A percentile compares a stretch with the other conserved stretches of the same genome.
phyloP scores from a whole-genome alignment of 1,284 basidiomycete species.

The Leccinum ponderosum region DNA sequence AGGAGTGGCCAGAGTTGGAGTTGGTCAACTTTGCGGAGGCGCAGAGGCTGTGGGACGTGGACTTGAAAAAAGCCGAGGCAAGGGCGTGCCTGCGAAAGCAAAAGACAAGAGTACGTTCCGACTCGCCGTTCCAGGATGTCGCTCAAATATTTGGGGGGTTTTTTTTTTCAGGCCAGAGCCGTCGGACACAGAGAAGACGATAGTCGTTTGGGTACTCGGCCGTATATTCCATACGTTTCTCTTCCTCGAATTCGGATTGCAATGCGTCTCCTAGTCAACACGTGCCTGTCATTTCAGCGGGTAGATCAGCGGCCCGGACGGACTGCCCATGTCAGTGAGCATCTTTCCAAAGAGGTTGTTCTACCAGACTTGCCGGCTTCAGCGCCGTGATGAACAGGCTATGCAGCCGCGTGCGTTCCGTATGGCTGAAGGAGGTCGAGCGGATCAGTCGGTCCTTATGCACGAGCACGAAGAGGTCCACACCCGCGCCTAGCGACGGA shows the following conservation, averaged over 20 bases:
- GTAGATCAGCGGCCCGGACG: too few species aligned
- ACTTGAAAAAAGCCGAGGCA: constrained; percentile 70
- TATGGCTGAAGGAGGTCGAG: not conserved
- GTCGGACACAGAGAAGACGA: constrained; percentile 31
- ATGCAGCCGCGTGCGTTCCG: not conserved
- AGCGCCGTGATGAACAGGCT: not conserved
- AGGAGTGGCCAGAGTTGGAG: constrained; percentile 55
- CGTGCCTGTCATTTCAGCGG: too few species aligned
- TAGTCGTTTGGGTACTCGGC: constrained; percentile 3
- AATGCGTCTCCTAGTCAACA: not conserved
- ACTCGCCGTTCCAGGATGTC: not conserved
- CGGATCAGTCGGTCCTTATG: not conserved
- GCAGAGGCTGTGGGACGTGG: constrained; percentile 65
- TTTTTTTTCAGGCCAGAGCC: constrained; percentile 29
- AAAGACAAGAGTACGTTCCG: constrained; percentile 58
- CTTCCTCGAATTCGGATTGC: not conserved
- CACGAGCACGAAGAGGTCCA: not conserved
- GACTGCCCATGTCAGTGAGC: too few species aligned
- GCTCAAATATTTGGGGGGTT: not conserved
- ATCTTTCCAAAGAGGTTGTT: not conserved
- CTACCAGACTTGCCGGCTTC: not conserved
- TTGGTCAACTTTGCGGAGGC: constrained; percentile 64
- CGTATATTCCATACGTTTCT: not conserved
- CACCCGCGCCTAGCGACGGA: not conserved
- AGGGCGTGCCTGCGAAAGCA: constrained; percentile 78